Evolutionary conservation across 768 basidiomycete species (phyloP).

Genomic region (Macrocybe gigantea): DNA sequence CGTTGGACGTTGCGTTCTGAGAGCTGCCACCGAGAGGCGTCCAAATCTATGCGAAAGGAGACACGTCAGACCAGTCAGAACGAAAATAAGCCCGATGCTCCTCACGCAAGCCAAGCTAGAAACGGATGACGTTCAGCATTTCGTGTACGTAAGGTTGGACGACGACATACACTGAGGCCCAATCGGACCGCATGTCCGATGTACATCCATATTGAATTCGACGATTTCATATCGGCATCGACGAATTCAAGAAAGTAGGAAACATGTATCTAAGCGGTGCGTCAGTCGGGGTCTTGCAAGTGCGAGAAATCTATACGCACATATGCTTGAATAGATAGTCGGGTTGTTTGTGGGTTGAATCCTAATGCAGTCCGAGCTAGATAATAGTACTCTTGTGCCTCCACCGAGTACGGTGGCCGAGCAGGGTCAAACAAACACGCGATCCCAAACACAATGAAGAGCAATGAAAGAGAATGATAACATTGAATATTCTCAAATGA

Average conservation of each 20-base stretch:
- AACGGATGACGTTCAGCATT: not conserved
- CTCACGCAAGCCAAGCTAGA: slow-evolving; percentile 49
- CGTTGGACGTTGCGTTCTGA: slow-evolving; percentile 35
- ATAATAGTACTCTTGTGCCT: slow-evolving; percentile 59
- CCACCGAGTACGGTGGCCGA: slow-evolving; percentile 39
- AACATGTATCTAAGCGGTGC: slow-evolving; percentile 26
- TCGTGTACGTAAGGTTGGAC: not conserved
- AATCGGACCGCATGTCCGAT: slow-evolving; percentile 56
- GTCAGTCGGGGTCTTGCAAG: not conserved
- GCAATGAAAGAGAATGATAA: slow-evolving; percentile 54
- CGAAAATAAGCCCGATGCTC: slow-evolving; percentile 3
- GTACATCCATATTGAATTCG: slow-evolving; percentile 48
- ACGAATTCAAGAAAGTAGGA: slow-evolving; percentile 51
- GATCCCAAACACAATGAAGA: slow-evolving; percentile 64
- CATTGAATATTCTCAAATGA: slow-evolving; percentile 30
- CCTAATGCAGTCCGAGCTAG: slow-evolving; percentile 49
- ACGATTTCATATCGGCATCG: slow-evolving; percentile 41
- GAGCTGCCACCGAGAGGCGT: slow-evolving; percentile 56
- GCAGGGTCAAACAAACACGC: slow-evolving; percentile 56
- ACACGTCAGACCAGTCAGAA: slow-evolving; percentile 1
- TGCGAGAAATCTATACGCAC: slow-evolving; percentile 28
- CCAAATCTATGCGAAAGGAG: slow-evolving; percentile 38
- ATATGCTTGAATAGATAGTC: slow-evolving; percentile 48
- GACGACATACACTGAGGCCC: slow-evolving; percentile 48
- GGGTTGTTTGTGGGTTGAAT: slow-evolving; percentile 47